Conservation (phyloP, 495 filamentous ascomycete genomes). For the Penicillium arizonense region DNA sequence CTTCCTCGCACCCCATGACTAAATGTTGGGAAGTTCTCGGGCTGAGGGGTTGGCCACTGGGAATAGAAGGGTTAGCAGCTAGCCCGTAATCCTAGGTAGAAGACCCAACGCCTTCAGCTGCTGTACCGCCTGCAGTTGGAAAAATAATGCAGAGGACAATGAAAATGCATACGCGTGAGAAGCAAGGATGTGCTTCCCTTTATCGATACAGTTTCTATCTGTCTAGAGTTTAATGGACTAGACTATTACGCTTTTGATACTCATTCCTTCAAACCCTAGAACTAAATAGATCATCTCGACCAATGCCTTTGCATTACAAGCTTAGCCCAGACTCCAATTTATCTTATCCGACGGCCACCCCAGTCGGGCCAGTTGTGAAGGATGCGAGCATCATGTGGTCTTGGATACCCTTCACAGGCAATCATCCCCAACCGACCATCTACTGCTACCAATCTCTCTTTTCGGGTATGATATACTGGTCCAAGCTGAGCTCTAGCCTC, state of each 20-base stretch:
- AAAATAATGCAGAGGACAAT: slow-evolving; percentile 14
- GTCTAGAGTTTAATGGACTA: neutral
- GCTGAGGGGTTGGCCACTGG: neutral
- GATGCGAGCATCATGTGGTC: slow-evolving; percentile 20
- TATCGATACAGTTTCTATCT: neutral
- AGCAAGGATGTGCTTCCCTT: slow-evolving; percentile 1
- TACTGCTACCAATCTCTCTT: neutral
- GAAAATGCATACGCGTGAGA: neutral
- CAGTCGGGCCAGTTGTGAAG: slow-evolving; percentile 22
- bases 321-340: slow-evolving; percentile 16
- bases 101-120: slow-evolving; percentile 12
- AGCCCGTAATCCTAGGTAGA: neutral
- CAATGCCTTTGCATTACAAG: neutral
- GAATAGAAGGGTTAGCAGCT: neutral
- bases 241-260: neutral
- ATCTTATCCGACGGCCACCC: slow-evolving; percentile 22
- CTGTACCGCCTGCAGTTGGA: slow-evolving; percentile 16
- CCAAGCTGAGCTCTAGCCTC: slow-evolving; percentile 17
- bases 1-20: slow-evolving; percentile 1
- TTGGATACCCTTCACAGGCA: slow-evolving; percentile 6
- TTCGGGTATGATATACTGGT: neutral
- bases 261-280: neutral
- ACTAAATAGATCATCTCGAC: neutral
- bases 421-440: neutral
- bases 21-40: neutral